Evolutionary conservation across 306 rosid genomes (phyloP).

Genomic region (Calophaca sinica): DNA sequence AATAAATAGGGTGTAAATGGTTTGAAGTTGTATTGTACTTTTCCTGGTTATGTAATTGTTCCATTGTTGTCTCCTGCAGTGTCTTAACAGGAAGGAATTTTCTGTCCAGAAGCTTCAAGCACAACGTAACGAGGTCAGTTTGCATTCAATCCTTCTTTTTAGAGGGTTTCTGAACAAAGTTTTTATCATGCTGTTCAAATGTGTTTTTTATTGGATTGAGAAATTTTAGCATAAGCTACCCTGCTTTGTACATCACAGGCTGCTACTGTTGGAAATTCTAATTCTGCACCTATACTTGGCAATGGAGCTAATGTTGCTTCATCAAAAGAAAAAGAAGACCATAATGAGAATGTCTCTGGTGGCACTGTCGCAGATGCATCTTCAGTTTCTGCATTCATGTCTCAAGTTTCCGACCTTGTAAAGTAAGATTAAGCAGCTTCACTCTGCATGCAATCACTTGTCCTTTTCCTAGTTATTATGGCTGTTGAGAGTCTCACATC

Average conservation of each 20-base stretch:
- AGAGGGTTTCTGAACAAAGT: background rate
- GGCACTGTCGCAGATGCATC: conserved; percentile 53
- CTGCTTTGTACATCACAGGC: conserved; percentile 57
- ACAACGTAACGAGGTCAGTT: conserved; percentile 51
- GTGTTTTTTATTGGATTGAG: background rate
- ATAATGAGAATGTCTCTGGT: conserved; percentile 42
- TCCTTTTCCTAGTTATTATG: no score
- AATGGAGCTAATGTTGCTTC: conserved; percentile 51
- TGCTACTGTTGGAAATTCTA: conserved; percentile 55
- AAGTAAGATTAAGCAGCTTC: conserved; percentile 61
- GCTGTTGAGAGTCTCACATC: no score
- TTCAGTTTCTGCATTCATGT: conserved; percentile 69
- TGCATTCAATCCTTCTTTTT: no score
- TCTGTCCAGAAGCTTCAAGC: conserved; percentile 59
- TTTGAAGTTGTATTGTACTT: conserved; percentile 11
- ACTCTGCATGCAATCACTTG: conserved; percentile 14
- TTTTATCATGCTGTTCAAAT: conserved; percentile 28
- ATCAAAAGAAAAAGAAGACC: conserved; percentile 51
- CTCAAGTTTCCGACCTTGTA: conserved; percentile 87
- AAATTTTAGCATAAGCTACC: background rate
- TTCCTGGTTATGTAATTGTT: conserved; percentile 1
- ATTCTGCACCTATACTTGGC: conserved; percentile 62
- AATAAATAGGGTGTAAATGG: conserved; percentile 28
- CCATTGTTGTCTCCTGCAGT: conserved; percentile 56
- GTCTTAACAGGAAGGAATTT: conserved; percentile 57